phyloP scores from a whole-genome alignment of 1,284 basidiomycete species.

The Golubevia sp. region DNA sequence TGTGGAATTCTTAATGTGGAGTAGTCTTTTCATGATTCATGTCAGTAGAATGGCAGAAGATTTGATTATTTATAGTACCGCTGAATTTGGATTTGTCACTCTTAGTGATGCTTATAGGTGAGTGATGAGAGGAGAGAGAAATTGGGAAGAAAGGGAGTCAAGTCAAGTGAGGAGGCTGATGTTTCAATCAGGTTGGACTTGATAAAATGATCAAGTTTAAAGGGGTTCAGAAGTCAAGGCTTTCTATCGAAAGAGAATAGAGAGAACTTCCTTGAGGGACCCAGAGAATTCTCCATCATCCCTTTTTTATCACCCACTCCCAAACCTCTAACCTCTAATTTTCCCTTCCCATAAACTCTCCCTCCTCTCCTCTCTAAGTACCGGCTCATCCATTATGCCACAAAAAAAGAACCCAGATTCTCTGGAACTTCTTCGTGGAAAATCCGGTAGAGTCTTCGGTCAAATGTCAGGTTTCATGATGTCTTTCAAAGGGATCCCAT shows the following conservation, averaged over 20 bases:
- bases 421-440: constrained; percentile 89
- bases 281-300: no score
- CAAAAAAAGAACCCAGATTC: constrained; percentile 99
- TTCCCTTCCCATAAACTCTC: no score
- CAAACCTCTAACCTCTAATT: no score
- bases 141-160: neutral
- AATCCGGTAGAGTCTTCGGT: constrained; percentile 91
- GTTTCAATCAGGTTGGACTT: neutral
- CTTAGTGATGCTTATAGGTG: constrained; percentile 95
- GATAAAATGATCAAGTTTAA: neutral
- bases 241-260: no score
- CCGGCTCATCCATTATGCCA: constrained; percentile 98
- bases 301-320: no score
- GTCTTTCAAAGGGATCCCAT: constrained; percentile 94
- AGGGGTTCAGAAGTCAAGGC: no score
- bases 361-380: constrained; percentile 66
- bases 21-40: constrained; percentile 87
- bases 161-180: neutral
- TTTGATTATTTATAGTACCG: constrained; percentile 92
- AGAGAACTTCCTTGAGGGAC: no score
- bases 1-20: constrained; percentile 96
- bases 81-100: constrained; percentile 93
- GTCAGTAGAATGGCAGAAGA: constrained; percentile 94
- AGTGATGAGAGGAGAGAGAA: constrained; percentile 12
- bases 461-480: constrained; percentile 98